Evolutionary conservation across 305 asterid genomes (phyloP), one percentile per base, ranked within the genome.

Genomic region (Fraxinus platypoda): DNA sequence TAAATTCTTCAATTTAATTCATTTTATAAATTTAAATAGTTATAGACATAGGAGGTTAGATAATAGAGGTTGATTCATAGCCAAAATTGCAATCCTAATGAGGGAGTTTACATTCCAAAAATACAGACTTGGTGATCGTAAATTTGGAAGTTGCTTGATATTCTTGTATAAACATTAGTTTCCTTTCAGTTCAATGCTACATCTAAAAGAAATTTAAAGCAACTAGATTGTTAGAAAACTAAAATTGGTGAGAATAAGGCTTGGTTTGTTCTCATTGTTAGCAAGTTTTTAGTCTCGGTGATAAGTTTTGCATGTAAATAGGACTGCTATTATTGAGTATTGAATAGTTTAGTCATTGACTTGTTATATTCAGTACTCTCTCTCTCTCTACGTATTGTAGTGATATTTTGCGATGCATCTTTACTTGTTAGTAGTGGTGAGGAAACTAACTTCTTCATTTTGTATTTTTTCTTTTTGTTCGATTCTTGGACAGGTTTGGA

Each of bases 401-500:
- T 54, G 26, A 54, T 54, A 54, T 54, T 54, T 54, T 54, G 68
- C 26, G 3, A 25, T 66, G 33, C 17, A 26, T 49, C 74, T 43
- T 43, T 31, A 9, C 15, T 11, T 41, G 66, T 72, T 34, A 2
- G 26, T 17, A 41, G 46, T 43, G 52, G 75, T 41, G 38, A 17
- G 66, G 25, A 38, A 43, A 38, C 80, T 17, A 17, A 17, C 62
- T 52, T 52, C 23, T 57, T 75, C 1, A 8, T 17, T 21, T 70
- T 7, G 17, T 19, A 8, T 82, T 46, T 21, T 17, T 11, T 12
- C 38, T 59, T 62, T 79, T 49, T 38, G 33, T 74, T 83, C 23
- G 19, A 71, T 81, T 81, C 74, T 75, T 52, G 35, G 41, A 84
- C 91, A 94, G 98, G 98, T 66, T 85, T 96, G 94, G 99, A 94